Evolutionary conservation across 2,329 filamentous ascomycete species (phyloP).

Genomic region (Aspergillus cejpii): DNA sequence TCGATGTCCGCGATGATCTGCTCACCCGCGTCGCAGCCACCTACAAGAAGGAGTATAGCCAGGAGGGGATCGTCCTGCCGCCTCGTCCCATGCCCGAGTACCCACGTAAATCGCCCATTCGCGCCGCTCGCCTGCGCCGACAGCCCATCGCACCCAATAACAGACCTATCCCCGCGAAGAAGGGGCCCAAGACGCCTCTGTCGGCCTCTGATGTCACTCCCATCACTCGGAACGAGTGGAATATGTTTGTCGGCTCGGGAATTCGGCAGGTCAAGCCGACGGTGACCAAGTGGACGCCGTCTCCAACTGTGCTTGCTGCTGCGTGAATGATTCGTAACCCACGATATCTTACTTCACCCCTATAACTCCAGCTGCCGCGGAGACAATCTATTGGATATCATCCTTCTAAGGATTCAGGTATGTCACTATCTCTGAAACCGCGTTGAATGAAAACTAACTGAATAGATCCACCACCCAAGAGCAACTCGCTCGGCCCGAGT

Average conservation of each 20-base stretch:
- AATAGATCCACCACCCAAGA: too few species aligned
- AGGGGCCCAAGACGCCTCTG: constrained; percentile 36
- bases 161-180: constrained; percentile 14
- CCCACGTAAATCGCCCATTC: constrained; percentile 18
- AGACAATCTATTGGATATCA: too few species aligned
- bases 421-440: too few species aligned
- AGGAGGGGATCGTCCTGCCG: constrained; percentile 37
- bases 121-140: constrained; percentile 20
- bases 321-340: constrained; percentile 18
- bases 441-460: too few species aligned
- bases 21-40: constrained; percentile 32
- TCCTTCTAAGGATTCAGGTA: too few species aligned
- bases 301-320: constrained; percentile 26
- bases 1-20: constrained; percentile 34
- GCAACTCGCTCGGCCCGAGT: too few species aligned
- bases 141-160: constrained; percentile 19
- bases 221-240: constrained; percentile 40
- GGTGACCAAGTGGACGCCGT: constrained; percentile 36
- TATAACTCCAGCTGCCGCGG: neutral
- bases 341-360: neutral
- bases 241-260: constrained; percentile 32
- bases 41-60: constrained; percentile 31
- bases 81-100: constrained; percentile 13
- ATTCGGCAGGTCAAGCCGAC: constrained; percentile 26
- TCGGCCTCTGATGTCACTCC: constrained; percentile 41